Base-by-base conservation (phyloP, 2,329 filamentous ascomycete genomes). In the Sordariomycetes sp. region DNA sequence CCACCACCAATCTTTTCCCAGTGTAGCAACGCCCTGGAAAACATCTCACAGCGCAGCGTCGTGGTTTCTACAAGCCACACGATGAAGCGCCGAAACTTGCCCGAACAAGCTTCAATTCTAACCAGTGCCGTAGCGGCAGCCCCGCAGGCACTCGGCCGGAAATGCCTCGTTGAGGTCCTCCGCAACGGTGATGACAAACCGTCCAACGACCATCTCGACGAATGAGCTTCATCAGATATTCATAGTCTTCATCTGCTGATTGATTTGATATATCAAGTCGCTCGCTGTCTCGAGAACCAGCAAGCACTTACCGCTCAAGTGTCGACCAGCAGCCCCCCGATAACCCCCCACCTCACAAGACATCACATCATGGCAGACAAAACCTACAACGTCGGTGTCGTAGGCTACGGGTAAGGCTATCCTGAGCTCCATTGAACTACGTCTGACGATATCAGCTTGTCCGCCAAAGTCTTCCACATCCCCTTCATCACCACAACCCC, bases 391-490 rank as follows among this genome's bases (percentile, higher is more conserved):
- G 65, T 71, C 14, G 67, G 67, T 36, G 51, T 71, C 30, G 55
- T 71, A 11, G 67, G 67, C 45, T 71, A 71, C 40, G 67, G 67
- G 67, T 69, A 53, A 50, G 60, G 40, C 11, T 26, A 23, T 33
- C 35, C 27, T 15, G 32, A 33, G n/a, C 2, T 30, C 32, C 37
- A 32, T 28, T 18, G 14, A 28, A 8, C n/a, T 38, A 21, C 41
- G 28, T 46, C 46, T 42, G 15, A 40, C 40, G 17, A 10, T 27
- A 20, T 9, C 37, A 74, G 71, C 52, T 49, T 71, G 33, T 75
- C 72, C 2, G 84, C 85, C 57, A 88, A 87, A 53, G 68, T 82
- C 59, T 92, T 90, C 61, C 84, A 92, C 58, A 86, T 90, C 50
- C 85, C 84, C 41, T 83, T 87, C 59, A 71, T 92, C 57, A 62